Conservation (phyloP, 78 protist species). For the Isochrysis galbana region DNA sequence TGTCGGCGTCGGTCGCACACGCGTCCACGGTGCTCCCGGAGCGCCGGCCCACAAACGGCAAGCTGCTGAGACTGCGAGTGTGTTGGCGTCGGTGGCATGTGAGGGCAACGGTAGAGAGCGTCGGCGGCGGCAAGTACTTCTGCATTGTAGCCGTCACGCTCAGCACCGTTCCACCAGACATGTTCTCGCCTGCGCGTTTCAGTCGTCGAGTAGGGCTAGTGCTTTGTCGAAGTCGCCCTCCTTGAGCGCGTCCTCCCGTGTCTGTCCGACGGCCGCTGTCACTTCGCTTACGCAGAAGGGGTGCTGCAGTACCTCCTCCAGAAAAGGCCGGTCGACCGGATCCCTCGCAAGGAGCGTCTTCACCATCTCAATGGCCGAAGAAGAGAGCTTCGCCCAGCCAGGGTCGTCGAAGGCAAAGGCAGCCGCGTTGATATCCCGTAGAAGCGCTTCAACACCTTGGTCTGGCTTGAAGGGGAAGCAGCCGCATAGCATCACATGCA, state of each 20-base stretch:
- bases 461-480: not conserved
- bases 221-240: not conserved
- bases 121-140: too few species aligned
- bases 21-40: too few species aligned
- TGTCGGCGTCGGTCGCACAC: too few species aligned
- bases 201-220: not conserved
- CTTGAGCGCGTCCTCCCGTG: not conserved
- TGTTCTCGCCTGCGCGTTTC: too few species aligned
- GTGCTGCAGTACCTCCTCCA: constrained; percentile 11
- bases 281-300: not conserved
- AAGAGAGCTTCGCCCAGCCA: not conserved
- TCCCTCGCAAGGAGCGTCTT: not conserved
- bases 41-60: too few species aligned
- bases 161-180: too few species aligned
- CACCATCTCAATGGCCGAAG: not conserved
- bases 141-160: too few species aligned
- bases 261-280: not conserved
- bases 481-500: constrained; percentile 10
- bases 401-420: not conserved
- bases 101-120: too few species aligned
- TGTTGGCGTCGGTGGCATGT: too few species aligned
- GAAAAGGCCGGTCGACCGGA: not conserved
- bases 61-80: too few species aligned
- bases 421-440: not conserved
- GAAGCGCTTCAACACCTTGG: not conserved